A percentile compares a stretch with the other conserved stretches of the same genome.
Evolutionary conservation across 2,329 filamentous ascomycete genomes (phyloP).

Genomic region (Calycina herbarum): DNA sequence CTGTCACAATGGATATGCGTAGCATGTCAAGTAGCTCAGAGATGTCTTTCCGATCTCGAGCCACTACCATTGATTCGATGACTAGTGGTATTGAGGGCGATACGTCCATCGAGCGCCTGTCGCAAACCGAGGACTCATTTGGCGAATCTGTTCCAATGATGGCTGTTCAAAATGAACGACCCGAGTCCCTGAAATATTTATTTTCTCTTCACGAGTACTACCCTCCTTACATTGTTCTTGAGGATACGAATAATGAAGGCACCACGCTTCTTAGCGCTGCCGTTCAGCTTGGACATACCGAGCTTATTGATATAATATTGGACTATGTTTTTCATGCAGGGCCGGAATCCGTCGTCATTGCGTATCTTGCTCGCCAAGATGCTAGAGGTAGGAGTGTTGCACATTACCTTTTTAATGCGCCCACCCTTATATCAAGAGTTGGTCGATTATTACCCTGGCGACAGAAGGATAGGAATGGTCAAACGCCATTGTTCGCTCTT

Average conservation of each 20-base stretch:
- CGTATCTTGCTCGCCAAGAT: slow-evolving; percentile 77
- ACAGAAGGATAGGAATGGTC: slow-evolving; percentile 90
- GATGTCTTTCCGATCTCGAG: slow-evolving; percentile 77
- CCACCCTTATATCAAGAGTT: slow-evolving; percentile 73
- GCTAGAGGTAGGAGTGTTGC: slow-evolving; percentile 82
- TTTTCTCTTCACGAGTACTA: slow-evolving; percentile 77
- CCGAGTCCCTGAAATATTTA: slow-evolving; percentile 75
- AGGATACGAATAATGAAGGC: slow-evolving; percentile 85
- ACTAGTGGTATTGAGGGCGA: slow-evolving; percentile 78
- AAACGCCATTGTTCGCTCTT: slow-evolving; percentile 94
- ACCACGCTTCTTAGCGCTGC: slow-evolving; percentile 88
- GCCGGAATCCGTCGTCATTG: slow-evolving; percentile 55
- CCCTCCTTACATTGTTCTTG: slow-evolving; percentile 66
- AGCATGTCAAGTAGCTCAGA: slow-evolving; percentile 87
- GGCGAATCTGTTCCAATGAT: slow-evolving; percentile 91
- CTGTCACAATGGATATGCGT: slow-evolving; percentile 84
- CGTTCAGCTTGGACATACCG: slow-evolving; percentile 76
- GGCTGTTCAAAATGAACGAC: slow-evolving; percentile 72
- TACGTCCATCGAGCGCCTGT: slow-evolving; percentile 75
- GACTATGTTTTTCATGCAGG: slow-evolving; percentile 64
- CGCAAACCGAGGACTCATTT: slow-evolving; percentile 66
- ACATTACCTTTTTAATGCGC: slow-evolving; percentile 95
- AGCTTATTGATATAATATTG: slow-evolving; percentile 74
- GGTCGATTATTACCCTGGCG: slow-evolving; percentile 82
- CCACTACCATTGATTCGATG: slow-evolving; percentile 74